Evolutionary conservation across 1,139 yeast species (phyloP), one percentile per base, ranked within the genome.

Genomic region (Diutina rugosa): DNA sequence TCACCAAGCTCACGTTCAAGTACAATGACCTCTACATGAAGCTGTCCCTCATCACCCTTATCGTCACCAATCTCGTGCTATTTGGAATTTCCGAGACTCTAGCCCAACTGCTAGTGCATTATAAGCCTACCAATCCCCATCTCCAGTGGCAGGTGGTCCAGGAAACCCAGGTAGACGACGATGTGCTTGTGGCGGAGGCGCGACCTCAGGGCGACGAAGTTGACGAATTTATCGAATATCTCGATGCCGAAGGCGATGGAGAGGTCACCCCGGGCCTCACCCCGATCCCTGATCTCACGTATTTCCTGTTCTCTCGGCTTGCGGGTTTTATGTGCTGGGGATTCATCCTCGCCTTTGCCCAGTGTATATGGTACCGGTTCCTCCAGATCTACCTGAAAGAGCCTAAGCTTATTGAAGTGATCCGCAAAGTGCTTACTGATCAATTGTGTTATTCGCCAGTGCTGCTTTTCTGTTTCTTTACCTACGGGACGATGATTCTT

Each of bases 291-390:
- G 66, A 64, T 26, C 66, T 73, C 28, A 67, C 79, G 6, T 75
- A 64, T 58, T 90, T 87, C 68, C 78, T 82, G 57, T 86, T 89
- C 63, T 73, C 81, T 58, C 76, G 97, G 59, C 78, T 90, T 65
- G 79, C 86, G 0, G 87, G 95, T 12, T 91, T 91, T 65, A 84
- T 90, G 76, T 73, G 82, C 53, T 91, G 97, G 97, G 96, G 97
- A 0, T 81, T 87, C 59, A 67, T 86, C 5, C 80, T 90, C 72
- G 87, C 97, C 0, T 85, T 89, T 66, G 80, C 84, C 55, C 98
- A 90, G 69, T 87, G 88, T 58, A 84, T 85, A 59, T 93, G 99
- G 99, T 91, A 91, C 65, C 80, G 82, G 62, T 81, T 91, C 59
- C 75, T 93, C 58, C 91, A 91, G 65, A 82, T 90, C 56, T 91